These are phyloP conservation scores for Osmanthus fragrans DNA, from an alignment of 257 asterid genomes.

Conservation along the genomic window DNA sequence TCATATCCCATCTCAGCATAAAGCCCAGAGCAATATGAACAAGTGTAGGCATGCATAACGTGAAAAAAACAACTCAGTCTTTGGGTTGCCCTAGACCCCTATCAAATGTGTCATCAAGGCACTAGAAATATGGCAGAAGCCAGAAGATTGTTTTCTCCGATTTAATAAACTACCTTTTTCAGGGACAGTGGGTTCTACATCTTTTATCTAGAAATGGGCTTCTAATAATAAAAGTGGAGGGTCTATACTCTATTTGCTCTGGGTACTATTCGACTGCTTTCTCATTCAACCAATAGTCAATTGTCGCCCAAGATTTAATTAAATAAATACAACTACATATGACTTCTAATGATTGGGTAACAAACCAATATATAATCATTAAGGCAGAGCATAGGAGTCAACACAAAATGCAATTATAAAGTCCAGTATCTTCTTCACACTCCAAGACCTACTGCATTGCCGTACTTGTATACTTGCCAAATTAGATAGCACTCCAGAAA, in stretches of 20 bases:
- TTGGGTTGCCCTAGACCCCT: background rate
- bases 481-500: constrained; percentile 14
- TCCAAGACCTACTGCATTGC: constrained; percentile 10
- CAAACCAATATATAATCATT: background rate
- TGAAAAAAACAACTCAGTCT: constrained; percentile 6
- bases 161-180: background rate
- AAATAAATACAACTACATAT: constrained; percentile 11
- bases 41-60: background rate
- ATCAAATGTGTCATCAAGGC: constrained; percentile 5
- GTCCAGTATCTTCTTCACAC: constrained; percentile 7
- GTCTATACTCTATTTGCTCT: background rate
- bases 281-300: constrained; percentile 13
- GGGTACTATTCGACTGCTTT: constrained; percentile 26
- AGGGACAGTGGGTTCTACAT: background rate
- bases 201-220: background rate
- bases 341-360: background rate
- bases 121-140: background rate
- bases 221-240: constrained; percentile 4
- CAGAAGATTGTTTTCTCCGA: background rate
- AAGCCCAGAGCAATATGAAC: constrained; percentile 9
- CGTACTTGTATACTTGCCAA: constrained; percentile 13
- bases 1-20: background rate
- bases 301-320: background rate
- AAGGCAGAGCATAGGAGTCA: background rate
- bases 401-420: constrained; percentile 14